A percentile compares a stretch with the other conserved stretches of the same genome.
phyloP scores from a whole-genome alignment of 2,329 filamentous ascomycete species.

The Polychaeton citri region DNA sequence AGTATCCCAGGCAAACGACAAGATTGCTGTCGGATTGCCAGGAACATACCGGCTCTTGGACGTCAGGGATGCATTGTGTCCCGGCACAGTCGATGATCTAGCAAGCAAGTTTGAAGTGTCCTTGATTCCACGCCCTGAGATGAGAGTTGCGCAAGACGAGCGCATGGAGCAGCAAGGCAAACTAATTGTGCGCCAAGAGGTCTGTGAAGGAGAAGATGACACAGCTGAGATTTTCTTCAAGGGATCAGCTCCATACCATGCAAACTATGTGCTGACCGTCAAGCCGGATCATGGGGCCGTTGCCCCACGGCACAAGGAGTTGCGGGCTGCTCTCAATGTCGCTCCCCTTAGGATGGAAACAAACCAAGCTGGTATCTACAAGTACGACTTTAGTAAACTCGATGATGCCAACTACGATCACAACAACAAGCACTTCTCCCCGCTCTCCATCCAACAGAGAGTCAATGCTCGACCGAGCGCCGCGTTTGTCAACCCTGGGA shows the following conservation, averaged over 20 bases:
- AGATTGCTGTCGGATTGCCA: conserved; percentile 13
- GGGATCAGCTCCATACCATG: conserved; percentile 67
- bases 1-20: conserved; percentile 21
- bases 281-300: conserved; percentile 53
- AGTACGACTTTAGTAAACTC: conserved; percentile 72
- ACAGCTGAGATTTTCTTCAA: conserved; percentile 67
- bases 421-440: conserved; percentile 49
- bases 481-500: conserved; percentile 70
- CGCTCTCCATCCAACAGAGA: conserved; percentile 62
- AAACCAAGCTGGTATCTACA: conserved; percentile 64
- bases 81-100: conserved; percentile 61
- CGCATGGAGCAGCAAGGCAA: conserved; percentile 41
- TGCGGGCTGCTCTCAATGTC: conserved; percentile 64
- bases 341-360: conserved; percentile 81
- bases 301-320: conserved; percentile 50
- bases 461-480: conserved; percentile 77
- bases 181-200: conserved; percentile 59
- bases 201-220: conserved; percentile 92
- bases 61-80: conserved; percentile 68
- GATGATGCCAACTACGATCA: conserved; percentile 77
- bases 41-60: conserved; percentile 71
- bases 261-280: conserved; percentile 69
- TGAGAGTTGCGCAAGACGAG: conserved; percentile 47
- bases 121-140: conserved; percentile 71
- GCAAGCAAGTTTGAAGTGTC: conserved; percentile 66